Evolutionary conservation across 1,139 yeast species (phyloP).

Genomic region (Sporopachydermia cereana): DNA sequence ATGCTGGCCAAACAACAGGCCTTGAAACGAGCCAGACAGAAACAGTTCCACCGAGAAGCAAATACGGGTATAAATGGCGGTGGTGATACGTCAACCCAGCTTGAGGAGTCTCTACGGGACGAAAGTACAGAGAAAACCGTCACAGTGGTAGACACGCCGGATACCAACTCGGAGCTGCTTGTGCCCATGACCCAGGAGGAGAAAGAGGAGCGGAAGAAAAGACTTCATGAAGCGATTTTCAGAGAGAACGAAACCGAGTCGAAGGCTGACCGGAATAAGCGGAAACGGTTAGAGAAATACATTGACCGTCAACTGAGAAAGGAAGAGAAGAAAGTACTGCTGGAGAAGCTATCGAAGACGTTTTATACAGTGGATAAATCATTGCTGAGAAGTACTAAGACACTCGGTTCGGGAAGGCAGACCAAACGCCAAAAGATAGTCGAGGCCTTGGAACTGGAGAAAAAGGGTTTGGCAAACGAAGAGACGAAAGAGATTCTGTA

Average conservation of each 20-base stretch:
- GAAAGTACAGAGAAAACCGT: constrained; percentile 6
- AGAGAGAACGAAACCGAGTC: constrained; percentile 45
- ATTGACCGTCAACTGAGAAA: constrained; percentile 77
- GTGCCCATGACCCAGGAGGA: constrained; percentile 41
- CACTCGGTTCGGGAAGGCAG: constrained; percentile 65
- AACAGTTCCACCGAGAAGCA: constrained; percentile 43
- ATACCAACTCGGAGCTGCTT: constrained; percentile 53
- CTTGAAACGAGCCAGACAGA: constrained; percentile 54
- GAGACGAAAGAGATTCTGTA: constrained; percentile 51
- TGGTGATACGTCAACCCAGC: constrained; percentile 15
- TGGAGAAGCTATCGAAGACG: constrained; percentile 60
- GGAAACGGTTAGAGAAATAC: constrained; percentile 43
- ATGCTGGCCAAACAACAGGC: constrained; percentile 74
- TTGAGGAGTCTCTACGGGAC: constrained; percentile 8
- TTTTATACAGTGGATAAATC: constrained; percentile 47
- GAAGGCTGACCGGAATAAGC: constrained; percentile 61
- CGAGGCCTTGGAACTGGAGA: constrained; percentile 67
- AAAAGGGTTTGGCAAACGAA: constrained; percentile 62
- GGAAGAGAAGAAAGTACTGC: constrained; percentile 72
- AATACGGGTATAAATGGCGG: constrained; percentile 19
- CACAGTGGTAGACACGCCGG: constrained; percentile 16
- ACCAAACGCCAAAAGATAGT: constrained; percentile 60
- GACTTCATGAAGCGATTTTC: constrained; percentile 45
- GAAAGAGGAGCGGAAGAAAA: constrained; percentile 52
- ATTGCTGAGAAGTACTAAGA: constrained; percentile 56